These are phyloP conservation scores for Neopestalotiopsis clavispora DNA, from an alignment of 2,329 filamentous ascomycete species.

Conservation along the genomic window DNA sequence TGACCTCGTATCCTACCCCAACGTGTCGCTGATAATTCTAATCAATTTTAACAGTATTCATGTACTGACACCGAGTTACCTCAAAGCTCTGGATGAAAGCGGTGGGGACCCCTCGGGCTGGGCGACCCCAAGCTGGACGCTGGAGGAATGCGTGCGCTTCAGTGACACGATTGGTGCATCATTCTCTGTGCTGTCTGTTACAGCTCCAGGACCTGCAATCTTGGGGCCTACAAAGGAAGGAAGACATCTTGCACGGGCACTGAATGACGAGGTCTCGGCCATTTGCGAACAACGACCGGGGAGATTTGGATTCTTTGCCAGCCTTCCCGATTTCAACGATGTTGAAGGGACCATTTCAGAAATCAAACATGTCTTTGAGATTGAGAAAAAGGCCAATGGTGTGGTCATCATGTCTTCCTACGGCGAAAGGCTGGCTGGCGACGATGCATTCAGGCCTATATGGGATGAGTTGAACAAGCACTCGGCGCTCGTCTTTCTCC, in stretches of 20 bases:
- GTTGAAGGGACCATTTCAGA: slow-evolving; percentile 29
- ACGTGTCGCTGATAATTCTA: background rate
- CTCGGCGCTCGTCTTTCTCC: slow-evolving; percentile 31
- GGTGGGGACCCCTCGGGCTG: slow-evolving; percentile 20
- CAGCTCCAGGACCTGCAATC: slow-evolving; percentile 55
- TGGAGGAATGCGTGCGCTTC: slow-evolving; percentile 20
- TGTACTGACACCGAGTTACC: slow-evolving; percentile 4
- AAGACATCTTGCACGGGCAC: slow-evolving; percentile 43
- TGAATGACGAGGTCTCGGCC: slow-evolving; percentile 19
- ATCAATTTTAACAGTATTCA: background rate
- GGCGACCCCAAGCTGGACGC: slow-evolving; percentile 17
- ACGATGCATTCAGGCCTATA: slow-evolving; percentile 31
- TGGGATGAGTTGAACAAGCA: slow-evolving; percentile 30
- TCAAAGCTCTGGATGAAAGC: background rate
- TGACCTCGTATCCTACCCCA: background rate
- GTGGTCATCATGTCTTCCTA: slow-evolving; percentile 30
- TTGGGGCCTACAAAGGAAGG: slow-evolving; percentile 56
- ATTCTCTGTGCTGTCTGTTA: slow-evolving; percentile 57
- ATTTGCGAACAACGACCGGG: slow-evolving; percentile 11
- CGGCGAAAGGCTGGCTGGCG: slow-evolving; percentile 26
- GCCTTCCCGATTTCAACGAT: slow-evolving; percentile 31
- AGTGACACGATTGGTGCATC: slow-evolving; percentile 37
- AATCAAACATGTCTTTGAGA: slow-evolving; percentile 28
- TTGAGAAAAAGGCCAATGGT: slow-evolving; percentile 27
- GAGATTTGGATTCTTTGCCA: slow-evolving; percentile 31